Evolutionary conservation across 345 rosid genomes (phyloP).

Genomic region (Brassica carinata): DNA sequence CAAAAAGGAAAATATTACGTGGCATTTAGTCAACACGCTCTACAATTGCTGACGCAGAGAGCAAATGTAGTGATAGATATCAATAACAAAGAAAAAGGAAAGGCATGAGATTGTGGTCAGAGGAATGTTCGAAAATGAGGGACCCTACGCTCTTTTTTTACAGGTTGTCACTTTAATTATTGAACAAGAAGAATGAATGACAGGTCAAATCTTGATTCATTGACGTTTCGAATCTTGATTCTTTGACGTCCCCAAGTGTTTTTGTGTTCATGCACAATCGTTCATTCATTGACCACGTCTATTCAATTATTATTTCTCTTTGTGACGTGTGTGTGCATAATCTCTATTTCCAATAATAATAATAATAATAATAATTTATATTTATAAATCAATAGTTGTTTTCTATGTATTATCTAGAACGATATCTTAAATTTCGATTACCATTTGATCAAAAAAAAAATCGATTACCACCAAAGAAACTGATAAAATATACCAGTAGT

Average conservation of each 20-base stretch:
- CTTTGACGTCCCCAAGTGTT: conserved; percentile 33
- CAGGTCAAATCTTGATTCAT: conserved; percentile 15
- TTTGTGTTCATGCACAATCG: conserved; percentile 32
- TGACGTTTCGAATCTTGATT: conserved; percentile 31
- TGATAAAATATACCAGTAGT: too few relatives aligned
- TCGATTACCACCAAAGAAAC: too few relatives aligned
- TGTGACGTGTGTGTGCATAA: conserved; percentile 15
- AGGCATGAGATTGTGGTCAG: conserved; percentile 6
- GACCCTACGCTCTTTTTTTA: conserved; percentile 16
- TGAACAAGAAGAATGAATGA: not conserved
- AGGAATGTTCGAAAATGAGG: conserved; percentile 37
- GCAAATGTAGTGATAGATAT: not conserved
- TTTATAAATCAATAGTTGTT: not conserved
- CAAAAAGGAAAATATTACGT: conserved; percentile 21
- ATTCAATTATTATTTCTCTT: not conserved
- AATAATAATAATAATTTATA: too few relatives aligned
- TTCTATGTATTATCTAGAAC: too few relatives aligned
- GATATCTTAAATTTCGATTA: too few relatives aligned
- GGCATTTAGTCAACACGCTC: conserved; percentile 5
- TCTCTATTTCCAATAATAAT: not conserved
- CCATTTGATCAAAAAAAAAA: too few relatives aligned
- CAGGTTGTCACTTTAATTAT: conserved; percentile 13
- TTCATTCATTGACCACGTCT: conserved; percentile 19
- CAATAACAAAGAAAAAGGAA: not conserved
- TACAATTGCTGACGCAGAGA: conserved; percentile 4